Evolutionary conservation across 108 stramenopile genomes (phyloP), one percentile per base, ranked within the genome.

Genomic region (Poteriospumella lacustris): DNA sequence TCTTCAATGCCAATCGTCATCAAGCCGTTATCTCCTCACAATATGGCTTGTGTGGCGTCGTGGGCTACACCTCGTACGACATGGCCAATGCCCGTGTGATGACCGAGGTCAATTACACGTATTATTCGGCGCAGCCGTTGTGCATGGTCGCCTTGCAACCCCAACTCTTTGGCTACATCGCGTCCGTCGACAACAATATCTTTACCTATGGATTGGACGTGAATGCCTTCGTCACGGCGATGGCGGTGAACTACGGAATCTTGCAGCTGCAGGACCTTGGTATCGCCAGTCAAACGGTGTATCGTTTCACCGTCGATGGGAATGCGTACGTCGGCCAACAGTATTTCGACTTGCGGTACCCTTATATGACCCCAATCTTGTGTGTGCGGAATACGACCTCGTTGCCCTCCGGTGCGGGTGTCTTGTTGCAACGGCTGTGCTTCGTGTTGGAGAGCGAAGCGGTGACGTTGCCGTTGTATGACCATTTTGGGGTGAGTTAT

Each of bases 1-100:
- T 52, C 47, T 52, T 15, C 47, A 52, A 52, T 52, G 47, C 47
- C 47, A 52, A 52, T 52, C n/a, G n/a, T n/a, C n/a, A n/a, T n/a
- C 47, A 52, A 19, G 19, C 19, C 47, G 19, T 19, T 52, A 52
- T 9, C 47, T 15, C 15, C 47, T 9, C 15, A 19, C 9, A 19
- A 9, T 52, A 52, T 52, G 47, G 47, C 9, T 9, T 9, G 15
- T 52, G 47, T 52, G 15, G 15, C 9, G 47, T 52, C 19, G 9
- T 15, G 15, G 47, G 15, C 15, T 52, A 15, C 15, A 52, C 47
- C 47, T 9, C 9, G 47, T 52, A 15, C 47, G 47, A 52, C 47
- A 52, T 52, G 47, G 47, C 47, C 47, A 52, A 52, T 52, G 47
- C 47, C 9, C 15, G 9, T 19, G 19, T 52, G 9, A 15, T 19